phyloP scores from a whole-genome alignment of 148 eudicot species.

The Persicaria tinctoria region DNA sequence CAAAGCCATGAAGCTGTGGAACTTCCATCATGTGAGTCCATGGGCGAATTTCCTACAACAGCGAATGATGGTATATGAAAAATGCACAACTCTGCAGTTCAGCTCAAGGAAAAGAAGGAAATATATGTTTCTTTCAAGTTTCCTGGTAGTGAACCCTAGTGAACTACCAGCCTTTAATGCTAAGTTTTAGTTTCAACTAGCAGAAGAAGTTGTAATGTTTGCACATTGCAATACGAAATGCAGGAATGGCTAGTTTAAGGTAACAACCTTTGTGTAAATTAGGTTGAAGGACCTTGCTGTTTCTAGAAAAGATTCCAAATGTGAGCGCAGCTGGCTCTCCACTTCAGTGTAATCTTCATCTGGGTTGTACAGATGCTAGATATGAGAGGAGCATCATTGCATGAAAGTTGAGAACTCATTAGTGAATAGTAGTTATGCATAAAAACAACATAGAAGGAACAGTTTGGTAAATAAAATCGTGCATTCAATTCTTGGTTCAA shows the following conservation, averaged over 20 bases:
- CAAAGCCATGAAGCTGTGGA: constrained; percentile 97
- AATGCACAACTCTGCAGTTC: neutral
- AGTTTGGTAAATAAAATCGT: neutral
- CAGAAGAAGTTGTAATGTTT: neutral
- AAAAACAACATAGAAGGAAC: neutral
- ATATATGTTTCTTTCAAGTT: neutral
- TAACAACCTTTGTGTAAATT: constrained; percentile 81
- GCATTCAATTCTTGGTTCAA: neutral
- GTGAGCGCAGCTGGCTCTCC: constrained; percentile 64
- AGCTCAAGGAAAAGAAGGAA: neutral
- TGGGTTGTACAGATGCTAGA: constrained; percentile 79
- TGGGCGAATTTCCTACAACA: constrained; percentile 81
- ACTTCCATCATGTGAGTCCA: constrained; percentile 99
- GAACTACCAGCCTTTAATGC: neutral
- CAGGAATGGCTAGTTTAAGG: neutral
- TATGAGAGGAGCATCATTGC: neutral
- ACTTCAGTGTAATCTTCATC: constrained; percentile 88
- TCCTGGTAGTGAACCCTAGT: neutral
- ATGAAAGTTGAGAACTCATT: constrained; percentile 4
- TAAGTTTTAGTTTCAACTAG: neutral
- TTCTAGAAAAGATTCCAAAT: constrained; percentile 88
- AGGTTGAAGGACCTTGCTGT: constrained; percentile 84
- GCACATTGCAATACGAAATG: neutral
- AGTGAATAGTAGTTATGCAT: constrained; percentile 4
- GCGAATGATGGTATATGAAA: constrained; percentile 1